Base-by-base conservation (phyloP, 495 filamentous ascomycete genomes). In the Xylaria palmicola region DNA sequence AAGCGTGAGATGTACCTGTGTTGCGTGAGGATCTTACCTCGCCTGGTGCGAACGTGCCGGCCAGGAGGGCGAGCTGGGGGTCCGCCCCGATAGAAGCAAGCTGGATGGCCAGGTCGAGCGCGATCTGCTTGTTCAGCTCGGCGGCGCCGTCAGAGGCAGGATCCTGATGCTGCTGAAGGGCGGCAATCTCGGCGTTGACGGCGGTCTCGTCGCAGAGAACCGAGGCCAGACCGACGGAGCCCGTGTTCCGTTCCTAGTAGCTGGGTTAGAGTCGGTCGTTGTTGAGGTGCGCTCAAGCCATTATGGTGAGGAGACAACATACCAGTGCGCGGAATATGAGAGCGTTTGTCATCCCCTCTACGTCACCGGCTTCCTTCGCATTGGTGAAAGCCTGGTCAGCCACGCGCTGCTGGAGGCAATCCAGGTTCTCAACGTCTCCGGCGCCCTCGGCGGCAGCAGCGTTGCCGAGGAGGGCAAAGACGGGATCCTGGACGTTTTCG, bases 321-420 rank as follows among this genome's bases (percentile, higher is more conserved):
- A 56, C 53, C 17, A 89, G 74, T 56, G 83, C 81, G 54, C 83
- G 81, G 73, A 80, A 89, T 54, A 87, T 74, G 59, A 89, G 74
- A 43, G 86, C 86, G 56, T 79, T 78, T 32, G 76, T 71, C 81
- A 81, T 79, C 59, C 80, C 81, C 9, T 80, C 71, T 20, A 87
- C 66, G 66, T 88, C 83, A 30, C 77, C 77, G 48, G 82, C 83
- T 4, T 73, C 85, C 70, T 88, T 87, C 47, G 85, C 83, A 65
- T 89, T 89, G 70, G 86, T 87, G 71, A 88, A 88, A 63, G 86
- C 86, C 70, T 86, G 85, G 74, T 88, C 86, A 51, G 86, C 86
- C 22, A 83, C 79, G 50, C 82, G 84, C 71, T 88, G 85, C 68
- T 88, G 84, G 20, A 89, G 79, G 68, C 86, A 89, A 73, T 87